Evolutionary conservation across 169 alveolate species (phyloP).

Genomic region (Cryptosporidium andersoni): DNA sequence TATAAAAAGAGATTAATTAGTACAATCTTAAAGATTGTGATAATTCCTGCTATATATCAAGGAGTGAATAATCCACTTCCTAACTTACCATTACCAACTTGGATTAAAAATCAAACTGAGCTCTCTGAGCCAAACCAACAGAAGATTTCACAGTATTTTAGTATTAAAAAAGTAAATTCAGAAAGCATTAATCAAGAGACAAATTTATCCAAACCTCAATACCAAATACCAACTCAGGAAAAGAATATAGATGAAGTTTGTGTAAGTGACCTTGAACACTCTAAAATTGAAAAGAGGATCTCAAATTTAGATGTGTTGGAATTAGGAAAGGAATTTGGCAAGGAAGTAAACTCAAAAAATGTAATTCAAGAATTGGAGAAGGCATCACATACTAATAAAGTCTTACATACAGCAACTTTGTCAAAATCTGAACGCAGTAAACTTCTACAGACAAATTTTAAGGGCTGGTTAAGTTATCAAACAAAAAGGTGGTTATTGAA

Average conservation of each 20-base stretch:
- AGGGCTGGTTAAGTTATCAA: constrained; percentile 29
- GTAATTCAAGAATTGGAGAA: no score
- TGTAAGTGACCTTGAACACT: no score
- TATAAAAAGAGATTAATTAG: constrained; percentile 93
- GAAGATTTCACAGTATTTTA: constrained; percentile 56
- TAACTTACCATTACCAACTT: constrained; percentile 91
- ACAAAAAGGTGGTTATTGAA: constrained; percentile 37
- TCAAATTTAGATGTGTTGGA: neutral
- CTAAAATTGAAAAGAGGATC: neutral
- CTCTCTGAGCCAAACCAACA: constrained; percentile 48
- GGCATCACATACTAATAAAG: no score
- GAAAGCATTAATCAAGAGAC: neutral
- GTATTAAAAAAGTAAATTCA: neutral
- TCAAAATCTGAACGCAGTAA: constrained; percentile 24
- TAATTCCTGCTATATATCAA: constrained; percentile 95
- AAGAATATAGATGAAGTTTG: no score
- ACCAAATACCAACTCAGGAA: neutral
- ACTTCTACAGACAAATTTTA: constrained; percentile 22
- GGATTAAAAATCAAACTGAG: constrained; percentile 79
- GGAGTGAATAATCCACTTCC: constrained; percentile 93
- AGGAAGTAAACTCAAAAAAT: no score
- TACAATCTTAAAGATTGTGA: constrained; percentile 90
- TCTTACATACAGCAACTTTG: neutral
- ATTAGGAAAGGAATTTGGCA: no score
- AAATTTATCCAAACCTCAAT: neutral